Evolutionary conservation across 805 yeast genomes (phyloP).

Genomic region (Candida michaelii): DNA sequence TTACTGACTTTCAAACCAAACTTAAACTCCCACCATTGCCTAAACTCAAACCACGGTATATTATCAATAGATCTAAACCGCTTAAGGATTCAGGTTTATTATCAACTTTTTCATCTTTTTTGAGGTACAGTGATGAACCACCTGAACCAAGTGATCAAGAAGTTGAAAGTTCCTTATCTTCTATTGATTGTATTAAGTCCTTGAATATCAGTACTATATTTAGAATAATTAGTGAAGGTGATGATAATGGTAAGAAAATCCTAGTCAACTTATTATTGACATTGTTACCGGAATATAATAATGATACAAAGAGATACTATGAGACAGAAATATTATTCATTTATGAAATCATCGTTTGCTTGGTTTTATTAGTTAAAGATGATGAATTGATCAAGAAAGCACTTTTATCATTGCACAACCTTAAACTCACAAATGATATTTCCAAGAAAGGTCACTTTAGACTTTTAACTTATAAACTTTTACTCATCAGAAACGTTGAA

Average conservation of each 20-base stretch:
- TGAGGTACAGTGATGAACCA: constrained; percentile 80
- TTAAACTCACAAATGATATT: constrained; percentile 16
- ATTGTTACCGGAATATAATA: constrained; percentile 26
- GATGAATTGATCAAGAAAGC: constrained; percentile 19
- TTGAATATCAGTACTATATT: constrained; percentile 61
- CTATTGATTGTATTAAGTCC: constrained; percentile 78
- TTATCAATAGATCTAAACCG: constrained; percentile 61
- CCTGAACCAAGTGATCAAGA: constrained; percentile 94
- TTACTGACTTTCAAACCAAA: constrained; percentile 61
- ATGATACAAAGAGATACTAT: constrained; percentile 37
- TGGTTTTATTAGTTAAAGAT: constrained; percentile 31
- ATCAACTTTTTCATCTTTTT: constrained; percentile 86
- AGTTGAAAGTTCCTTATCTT: constrained; percentile 78
- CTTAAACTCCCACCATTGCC: constrained; percentile 54
- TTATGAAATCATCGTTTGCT: constrained; percentile 43
- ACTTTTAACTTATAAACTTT: constrained; percentile 50
- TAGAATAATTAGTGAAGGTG: constrained; percentile 45
- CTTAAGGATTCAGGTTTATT: constrained; percentile 77
- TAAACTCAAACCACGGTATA: constrained; percentile 63
- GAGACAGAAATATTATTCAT: constrained; percentile 51
- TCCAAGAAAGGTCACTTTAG: constrained; percentile 40
- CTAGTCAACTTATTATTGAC: constrained; percentile 28
- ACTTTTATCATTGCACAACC: constrained; percentile 10
- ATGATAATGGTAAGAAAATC: constrained; percentile 32
- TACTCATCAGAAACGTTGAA: constrained; percentile 41